Percentiles rank a stretch among this genome's conserved stretches.
These are phyloP conservation scores for Rosa rugosa DNA, from an alignment of 306 rosid species.

Conservation along the genomic window DNA sequence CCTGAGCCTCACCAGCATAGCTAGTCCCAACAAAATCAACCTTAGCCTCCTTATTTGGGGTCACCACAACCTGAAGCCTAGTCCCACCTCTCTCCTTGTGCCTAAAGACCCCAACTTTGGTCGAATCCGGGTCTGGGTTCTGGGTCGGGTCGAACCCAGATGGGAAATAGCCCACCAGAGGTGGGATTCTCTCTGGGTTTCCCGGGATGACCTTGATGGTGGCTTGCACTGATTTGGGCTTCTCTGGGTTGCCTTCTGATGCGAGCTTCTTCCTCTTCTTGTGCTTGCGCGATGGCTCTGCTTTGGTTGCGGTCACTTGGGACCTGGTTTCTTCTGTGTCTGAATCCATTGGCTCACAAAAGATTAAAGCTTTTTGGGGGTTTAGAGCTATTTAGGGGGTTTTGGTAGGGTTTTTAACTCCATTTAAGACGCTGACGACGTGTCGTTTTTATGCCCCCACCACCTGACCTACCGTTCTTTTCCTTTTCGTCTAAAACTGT, in stretches of 20 bases:
- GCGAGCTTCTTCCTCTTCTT: conserved; percentile 41
- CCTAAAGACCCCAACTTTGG: conserved; percentile 42
- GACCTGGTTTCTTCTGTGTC: conserved; percentile 40
- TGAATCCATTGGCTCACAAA: conserved; percentile 40
- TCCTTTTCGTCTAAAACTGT: not conserved
- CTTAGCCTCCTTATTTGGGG: conserved; percentile 45
- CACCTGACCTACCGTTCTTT: too few species aligned
- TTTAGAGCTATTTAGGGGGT: too few species aligned
- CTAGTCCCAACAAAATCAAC: conserved; percentile 84
- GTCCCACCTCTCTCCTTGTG: conserved; percentile 39
- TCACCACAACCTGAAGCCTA: conserved; percentile 72
- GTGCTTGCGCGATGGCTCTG: conserved; percentile 25
- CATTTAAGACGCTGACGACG: not conserved
- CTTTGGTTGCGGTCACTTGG: not conserved
- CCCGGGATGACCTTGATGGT: conserved; percentile 47
- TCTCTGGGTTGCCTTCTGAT: not conserved
- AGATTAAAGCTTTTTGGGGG: too few species aligned
- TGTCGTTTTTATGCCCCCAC: not conserved
- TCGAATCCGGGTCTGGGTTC: conserved; percentile 7
- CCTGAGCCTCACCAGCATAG: conserved; percentile 68
- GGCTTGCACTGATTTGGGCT: conserved; percentile 28
- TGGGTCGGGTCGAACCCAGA: conserved; percentile 64
- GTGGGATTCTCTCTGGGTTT: conserved; percentile 47
- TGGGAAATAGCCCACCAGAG: conserved; percentile 75
- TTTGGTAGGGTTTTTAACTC: too few species aligned